These are phyloP conservation scores for Amauroascus verrucosus DNA, from an alignment of 2,329 filamentous ascomycete genomes.

Conservation along the genomic window DNA sequence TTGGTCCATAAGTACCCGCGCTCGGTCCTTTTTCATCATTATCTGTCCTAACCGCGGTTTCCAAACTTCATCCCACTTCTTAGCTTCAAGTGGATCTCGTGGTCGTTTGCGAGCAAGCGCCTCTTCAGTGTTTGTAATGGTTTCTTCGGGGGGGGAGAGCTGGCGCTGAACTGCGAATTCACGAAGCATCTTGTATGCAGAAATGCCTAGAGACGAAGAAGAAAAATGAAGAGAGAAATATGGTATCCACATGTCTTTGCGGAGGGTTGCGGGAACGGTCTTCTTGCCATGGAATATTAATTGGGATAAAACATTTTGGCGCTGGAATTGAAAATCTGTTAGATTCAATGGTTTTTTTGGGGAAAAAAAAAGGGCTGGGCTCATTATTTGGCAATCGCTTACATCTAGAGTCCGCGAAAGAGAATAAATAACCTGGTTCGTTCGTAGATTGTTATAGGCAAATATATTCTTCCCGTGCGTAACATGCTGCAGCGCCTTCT, in stretches of 20 bases:
- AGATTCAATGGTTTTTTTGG: not conserved
- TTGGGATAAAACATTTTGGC: conserved; percentile 46
- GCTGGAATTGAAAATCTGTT: conserved; percentile 26
- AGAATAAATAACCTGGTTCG: conserved; percentile 56
- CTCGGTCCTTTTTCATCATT: conserved; percentile 41
- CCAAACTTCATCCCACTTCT: conserved; percentile 34
- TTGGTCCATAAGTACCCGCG: conserved; percentile 51
- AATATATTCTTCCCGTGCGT: conserved; percentile 51
- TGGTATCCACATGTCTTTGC: conserved; percentile 54
- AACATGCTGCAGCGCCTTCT: conserved; percentile 39
- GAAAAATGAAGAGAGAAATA: conserved; percentile 50
- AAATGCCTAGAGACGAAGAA: conserved; percentile 40
- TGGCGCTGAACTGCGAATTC: conserved; percentile 53
- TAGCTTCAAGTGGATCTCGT: conserved; percentile 29
- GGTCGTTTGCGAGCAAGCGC: conserved; percentile 32
- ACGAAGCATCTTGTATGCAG: conserved; percentile 48
- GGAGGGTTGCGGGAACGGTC: conserved; percentile 47
- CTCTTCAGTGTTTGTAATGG: conserved; percentile 38
- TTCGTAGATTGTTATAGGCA: conserved; percentile 51
- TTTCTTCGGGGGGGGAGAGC: conserved; percentile 37
- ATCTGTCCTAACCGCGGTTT: conserved; percentile 34
- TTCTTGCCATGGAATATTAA: conserved; percentile 55
- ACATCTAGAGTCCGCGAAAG: conserved; percentile 48
- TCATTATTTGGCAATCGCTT: conserved; percentile 17
- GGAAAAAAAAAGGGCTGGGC: not conserved